phyloP scores from a whole-genome alignment of 768 basidiomycete species.

The Lactarius pseudohatsudake region DNA sequence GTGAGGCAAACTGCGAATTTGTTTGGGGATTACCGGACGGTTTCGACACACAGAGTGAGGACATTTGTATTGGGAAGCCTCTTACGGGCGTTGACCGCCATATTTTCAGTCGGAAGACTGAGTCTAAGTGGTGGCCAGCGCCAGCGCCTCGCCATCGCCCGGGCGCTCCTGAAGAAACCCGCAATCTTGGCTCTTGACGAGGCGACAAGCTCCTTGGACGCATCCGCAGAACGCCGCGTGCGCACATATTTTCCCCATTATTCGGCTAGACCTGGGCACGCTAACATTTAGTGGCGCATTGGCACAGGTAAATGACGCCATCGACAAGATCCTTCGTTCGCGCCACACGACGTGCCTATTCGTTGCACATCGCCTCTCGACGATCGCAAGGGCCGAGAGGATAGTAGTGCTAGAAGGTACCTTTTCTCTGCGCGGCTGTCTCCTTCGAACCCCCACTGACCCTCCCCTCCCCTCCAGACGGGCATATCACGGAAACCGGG shows the following conservation, averaged over 20 bases:
- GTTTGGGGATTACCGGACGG: conserved; percentile 93
- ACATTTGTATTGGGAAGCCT: background rate
- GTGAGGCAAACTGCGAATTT: conserved; percentile 94
- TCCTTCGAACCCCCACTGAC: background rate
- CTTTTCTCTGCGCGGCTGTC: conserved; percentile 17
- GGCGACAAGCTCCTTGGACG: conserved; percentile 86
- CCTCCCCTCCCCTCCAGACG: conserved; percentile 44
- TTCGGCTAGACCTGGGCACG: background rate
- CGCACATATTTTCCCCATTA: conserved; percentile 23
- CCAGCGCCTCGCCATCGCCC: conserved; percentile 78
- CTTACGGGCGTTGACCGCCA: conserved; percentile 1
- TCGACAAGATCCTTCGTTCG: conserved; percentile 80
- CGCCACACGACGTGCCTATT: conserved; percentile 84
- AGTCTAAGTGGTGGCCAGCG: conserved; percentile 79
- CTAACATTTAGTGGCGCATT: background rate
- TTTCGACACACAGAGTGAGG: conserved; percentile 88
- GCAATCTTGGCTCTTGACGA: conserved; percentile 87
- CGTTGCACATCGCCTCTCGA: conserved; percentile 87
- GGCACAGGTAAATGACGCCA: conserved; percentile 78
- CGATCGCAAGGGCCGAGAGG: conserved; percentile 85
- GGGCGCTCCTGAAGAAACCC: conserved; percentile 87
- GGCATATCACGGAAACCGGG: conserved; percentile 78
- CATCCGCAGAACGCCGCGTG: conserved; percentile 81
- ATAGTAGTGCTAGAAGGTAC: conserved; percentile 89
- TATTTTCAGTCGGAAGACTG: conserved; percentile 57